Conservation (phyloP, 148 eudicot genomes). For the Limonium bicolor region DNA sequence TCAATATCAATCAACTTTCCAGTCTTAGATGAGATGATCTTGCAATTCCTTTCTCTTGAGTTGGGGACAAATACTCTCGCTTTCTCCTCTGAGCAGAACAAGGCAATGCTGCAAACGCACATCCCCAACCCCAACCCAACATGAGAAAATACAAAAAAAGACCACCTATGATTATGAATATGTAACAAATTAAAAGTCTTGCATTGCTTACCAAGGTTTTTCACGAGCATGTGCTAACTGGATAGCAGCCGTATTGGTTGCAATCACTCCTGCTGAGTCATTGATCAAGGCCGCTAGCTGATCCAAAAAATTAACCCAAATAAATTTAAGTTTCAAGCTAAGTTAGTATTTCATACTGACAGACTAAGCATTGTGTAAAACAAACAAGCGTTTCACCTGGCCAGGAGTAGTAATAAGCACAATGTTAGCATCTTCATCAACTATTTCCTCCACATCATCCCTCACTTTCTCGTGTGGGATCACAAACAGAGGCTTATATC, state of each 20-base stretch:
- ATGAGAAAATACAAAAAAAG: no score
- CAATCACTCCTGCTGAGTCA: slow-evolving; percentile 76
- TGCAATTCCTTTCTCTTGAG: slow-evolving; percentile 53
- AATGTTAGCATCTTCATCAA: slow-evolving; percentile 56
- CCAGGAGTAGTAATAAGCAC: slow-evolving; percentile 86
- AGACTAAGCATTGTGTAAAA: background rate
- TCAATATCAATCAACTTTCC: slow-evolving; percentile 62
- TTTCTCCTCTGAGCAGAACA: slow-evolving; percentile 68
- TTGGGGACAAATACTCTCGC: slow-evolving; percentile 45
- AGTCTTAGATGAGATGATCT: slow-evolving; percentile 43
- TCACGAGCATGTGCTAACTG: slow-evolving; percentile 67
- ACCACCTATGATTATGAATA: no score
- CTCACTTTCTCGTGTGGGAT: slow-evolving; percentile 91
- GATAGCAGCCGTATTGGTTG: slow-evolving; percentile 85
- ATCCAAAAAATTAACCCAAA: slow-evolving; percentile 1
- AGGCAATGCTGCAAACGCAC: slow-evolving; percentile 48
- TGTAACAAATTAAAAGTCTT: no score
- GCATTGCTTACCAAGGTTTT: slow-evolving; percentile 60
- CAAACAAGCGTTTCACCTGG: slow-evolving; percentile 30
- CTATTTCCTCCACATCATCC: slow-evolving; percentile 66
- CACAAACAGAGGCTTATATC: slow-evolving; percentile 59
- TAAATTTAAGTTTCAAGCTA: background rate
- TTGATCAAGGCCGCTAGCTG: slow-evolving; percentile 85
- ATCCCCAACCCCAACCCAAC: no score
- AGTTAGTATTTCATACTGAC: background rate